Evolutionary conservation across 2,329 filamentous ascomycete genomes (phyloP), one percentile per base, ranked within the genome.

Genomic region (Orbilia blumenaviensis): DNA sequence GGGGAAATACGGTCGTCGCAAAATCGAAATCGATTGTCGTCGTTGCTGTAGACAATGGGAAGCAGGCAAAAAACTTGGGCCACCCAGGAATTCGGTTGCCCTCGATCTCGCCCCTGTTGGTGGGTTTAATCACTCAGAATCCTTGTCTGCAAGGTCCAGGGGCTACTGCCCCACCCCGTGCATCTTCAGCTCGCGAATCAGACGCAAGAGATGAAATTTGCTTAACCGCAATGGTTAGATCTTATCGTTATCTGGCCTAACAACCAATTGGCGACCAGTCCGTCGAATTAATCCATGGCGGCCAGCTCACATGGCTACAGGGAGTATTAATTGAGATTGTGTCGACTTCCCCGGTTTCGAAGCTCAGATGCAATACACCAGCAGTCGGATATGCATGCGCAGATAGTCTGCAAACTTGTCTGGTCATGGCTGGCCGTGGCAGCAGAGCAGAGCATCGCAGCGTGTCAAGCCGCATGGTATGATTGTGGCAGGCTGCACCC

Each of bases 121-220:
- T 62, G 66, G 71, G 56, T 75, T 73, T 75, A 75, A 75, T 75
- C 71, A 67, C 71, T 75, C 71, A 75, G 61, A 67, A 75, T 63
- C 56, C 54, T 63, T 62, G 54, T 56, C 56, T 67, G 71, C 71
- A 75, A 75, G 71, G 71, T 67, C 71, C 63, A 75, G 71, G 71
- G 71, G 71, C 21, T 46, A 54, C 54, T 48, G 48, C 66, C 66
- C 66, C 66, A 69, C 66, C 34, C 18, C 18, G 32, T 34, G 54
- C 56, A 56, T 0, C 21, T n/a, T n/a, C 34, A 67, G 34, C 56
- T 75, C 71, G 71, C 71, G 62, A 75, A 75, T 75, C 71, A 75
- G 38, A 48, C 46, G 38, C 54, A 54, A 42, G 50, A 46, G 18
- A 25, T 32, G 54, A 60, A 74, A 68, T 62, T 71, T 62, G 56